These are phyloP conservation scores for Arbutus unedo DNA, from an alignment of 148 eudicot genomes.

Conservation along the genomic window DNA sequence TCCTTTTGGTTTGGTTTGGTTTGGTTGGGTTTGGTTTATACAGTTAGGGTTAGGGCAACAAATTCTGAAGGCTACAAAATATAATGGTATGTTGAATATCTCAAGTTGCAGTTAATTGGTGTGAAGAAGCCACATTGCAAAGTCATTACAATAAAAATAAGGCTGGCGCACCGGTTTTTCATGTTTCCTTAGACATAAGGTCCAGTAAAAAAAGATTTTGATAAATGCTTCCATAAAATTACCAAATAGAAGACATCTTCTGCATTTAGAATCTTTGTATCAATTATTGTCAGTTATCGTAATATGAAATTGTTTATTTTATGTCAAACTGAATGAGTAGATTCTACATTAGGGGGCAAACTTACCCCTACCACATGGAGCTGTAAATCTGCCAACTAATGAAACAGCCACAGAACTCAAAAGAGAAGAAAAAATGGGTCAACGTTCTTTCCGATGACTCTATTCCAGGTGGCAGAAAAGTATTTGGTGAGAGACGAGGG, in stretches of 20 bases:
- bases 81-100: no score
- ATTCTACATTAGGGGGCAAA: background rate
- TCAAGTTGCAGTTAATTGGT: no score
- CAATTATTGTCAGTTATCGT: background rate
- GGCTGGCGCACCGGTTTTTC: no score
- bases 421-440: background rate
- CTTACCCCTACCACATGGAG: background rate
- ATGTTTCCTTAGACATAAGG: no score
- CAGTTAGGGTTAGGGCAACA: background rate
- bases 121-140: no score
- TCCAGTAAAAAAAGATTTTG: no score
- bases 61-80: background rate
- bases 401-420: background rate
- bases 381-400: background rate
- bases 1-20: background rate
- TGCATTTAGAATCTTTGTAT: background rate
- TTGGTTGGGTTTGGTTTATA: background rate
- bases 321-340: background rate
- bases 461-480: background rate
- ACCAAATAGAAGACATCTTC: background rate
- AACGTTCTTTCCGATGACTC: background rate
- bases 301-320: background rate
- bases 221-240: no score
- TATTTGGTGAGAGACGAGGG: background rate
- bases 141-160: no score